phyloP scores from a whole-genome alignment of 306 rosid species.

The Prunus mume region DNA sequence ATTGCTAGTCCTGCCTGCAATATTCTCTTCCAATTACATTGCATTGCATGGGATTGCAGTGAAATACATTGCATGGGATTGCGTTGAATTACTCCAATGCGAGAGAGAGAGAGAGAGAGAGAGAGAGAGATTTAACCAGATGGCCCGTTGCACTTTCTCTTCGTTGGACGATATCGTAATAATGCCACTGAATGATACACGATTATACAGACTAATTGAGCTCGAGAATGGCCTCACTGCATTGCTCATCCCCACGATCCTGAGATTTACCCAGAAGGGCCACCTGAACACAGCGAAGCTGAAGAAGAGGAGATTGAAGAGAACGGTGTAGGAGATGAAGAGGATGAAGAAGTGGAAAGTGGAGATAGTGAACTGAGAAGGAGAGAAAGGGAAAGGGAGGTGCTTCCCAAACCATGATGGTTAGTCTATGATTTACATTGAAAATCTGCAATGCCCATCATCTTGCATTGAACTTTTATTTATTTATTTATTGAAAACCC shows the following conservation, averaged over 20 bases:
- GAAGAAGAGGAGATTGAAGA: constrained; percentile 30
- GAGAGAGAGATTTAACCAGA: no score
- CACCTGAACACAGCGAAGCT: constrained; percentile 32
- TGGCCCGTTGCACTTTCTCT: constrained; percentile 36
- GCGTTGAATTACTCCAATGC: no score
- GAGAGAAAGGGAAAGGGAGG: constrained; percentile 34
- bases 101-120: no score
- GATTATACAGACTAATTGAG: constrained; percentile 55
- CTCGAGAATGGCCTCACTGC: constrained; percentile 78
- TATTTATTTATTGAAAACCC: background rate
- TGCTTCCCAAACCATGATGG: constrained; percentile 79
- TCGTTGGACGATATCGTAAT: constrained; percentile 50
- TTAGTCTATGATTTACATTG: constrained; percentile 13
- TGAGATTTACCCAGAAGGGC: constrained; percentile 69
- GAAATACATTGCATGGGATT: no score
- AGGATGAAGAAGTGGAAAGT: background rate
- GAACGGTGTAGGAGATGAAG: background rate
- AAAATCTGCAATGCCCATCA: constrained; percentile 11
- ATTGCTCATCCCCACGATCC: constrained; percentile 87
- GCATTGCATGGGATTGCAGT: no score
- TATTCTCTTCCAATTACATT: no score
- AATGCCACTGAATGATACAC: constrained; percentile 77
- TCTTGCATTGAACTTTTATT: background rate
- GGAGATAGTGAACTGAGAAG: constrained; percentile 23
- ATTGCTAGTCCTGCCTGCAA: no score